phyloP scores from a whole-genome alignment of 2,329 filamentous ascomycete species.

The Aquanectria penicillioides region DNA sequence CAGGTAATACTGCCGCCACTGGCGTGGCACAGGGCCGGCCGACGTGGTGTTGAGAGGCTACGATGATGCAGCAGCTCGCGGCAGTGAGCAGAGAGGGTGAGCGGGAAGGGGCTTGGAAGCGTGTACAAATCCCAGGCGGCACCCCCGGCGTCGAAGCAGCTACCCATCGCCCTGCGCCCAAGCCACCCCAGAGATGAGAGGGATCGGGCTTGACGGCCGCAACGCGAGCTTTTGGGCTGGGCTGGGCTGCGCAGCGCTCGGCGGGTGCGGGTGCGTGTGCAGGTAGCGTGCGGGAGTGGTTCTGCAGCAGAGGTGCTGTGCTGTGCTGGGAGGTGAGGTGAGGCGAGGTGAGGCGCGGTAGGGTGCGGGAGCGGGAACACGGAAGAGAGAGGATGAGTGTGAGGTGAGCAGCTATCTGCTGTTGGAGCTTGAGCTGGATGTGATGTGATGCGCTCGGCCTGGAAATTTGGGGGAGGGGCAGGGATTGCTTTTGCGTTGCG shows the following conservation, averaged over 20 bases:
- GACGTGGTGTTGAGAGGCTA: slow-evolving; percentile 41
- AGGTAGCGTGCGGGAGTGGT: slow-evolving; percentile 1
- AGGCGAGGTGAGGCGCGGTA: slow-evolving; percentile 4
- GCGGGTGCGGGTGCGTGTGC: slow-evolving; percentile 24
- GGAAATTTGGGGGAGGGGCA: slow-evolving; percentile 14
- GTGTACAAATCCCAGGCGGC: slow-evolving; percentile 25
- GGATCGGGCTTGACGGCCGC: slow-evolving; percentile 29
- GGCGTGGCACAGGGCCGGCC: slow-evolving; percentile 39
- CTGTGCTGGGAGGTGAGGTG: slow-evolving; percentile 7
- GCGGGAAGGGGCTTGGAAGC: slow-evolving; percentile 27
- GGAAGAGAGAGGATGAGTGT: not conserved
- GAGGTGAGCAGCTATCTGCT: not conserved
- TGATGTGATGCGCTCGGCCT: slow-evolving; percentile 10
- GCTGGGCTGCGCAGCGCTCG: slow-evolving; percentile 5
- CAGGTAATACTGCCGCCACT: slow-evolving; percentile 42
- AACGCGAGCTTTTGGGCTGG: slow-evolving; percentile 23
- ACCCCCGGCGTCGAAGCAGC: slow-evolving; percentile 35
- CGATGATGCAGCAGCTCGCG: slow-evolving; percentile 36
- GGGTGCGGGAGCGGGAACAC: not conserved
- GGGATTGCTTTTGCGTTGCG: slow-evolving; percentile 13
- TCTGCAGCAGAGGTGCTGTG: too few species aligned
- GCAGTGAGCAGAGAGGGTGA: slow-evolving; percentile 30
- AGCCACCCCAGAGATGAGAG: slow-evolving; percentile 33
- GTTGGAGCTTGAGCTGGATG: too few species aligned
- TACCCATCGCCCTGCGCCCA: slow-evolving; percentile 38